phyloP scores from a whole-genome alignment of 176 grass and related monocot species.

The Tuctoria greenei region DNA sequence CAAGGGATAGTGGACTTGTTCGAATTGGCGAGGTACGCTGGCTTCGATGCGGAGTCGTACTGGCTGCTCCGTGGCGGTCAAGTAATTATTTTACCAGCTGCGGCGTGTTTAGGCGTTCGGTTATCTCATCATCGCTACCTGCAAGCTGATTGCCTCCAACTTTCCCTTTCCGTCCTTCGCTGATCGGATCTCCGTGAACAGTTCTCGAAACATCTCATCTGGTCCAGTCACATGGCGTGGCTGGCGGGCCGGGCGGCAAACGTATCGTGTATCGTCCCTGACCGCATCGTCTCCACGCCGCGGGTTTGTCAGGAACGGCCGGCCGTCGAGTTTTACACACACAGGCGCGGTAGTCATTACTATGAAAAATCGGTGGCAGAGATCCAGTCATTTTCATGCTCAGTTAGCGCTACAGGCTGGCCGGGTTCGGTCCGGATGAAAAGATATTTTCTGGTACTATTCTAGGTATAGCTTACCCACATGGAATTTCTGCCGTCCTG shows the following conservation, averaged over 20 bases:
- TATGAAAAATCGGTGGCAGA: too few species aligned
- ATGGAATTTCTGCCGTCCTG: background rate
- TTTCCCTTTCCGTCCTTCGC: background rate
- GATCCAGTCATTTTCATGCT: too few species aligned
- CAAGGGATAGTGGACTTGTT: background rate
- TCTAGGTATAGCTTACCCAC: background rate
- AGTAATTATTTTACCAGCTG: background rate
- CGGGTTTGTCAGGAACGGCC: too few species aligned
- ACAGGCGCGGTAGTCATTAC: too few species aligned
- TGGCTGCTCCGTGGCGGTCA: background rate
- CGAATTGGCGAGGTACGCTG: slow-evolving; percentile 1
- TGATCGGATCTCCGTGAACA: background rate
- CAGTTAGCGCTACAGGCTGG: too few species aligned
- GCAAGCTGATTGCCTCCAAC: background rate
- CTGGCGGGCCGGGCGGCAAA: too few species aligned
- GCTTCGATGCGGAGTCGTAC: background rate
- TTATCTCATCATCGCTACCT: background rate
- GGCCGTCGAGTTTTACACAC: too few species aligned
- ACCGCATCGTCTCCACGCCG: too few species aligned
- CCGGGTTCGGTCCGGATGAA: background rate
- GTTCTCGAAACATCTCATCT: background rate
- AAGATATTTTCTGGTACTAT: background rate
- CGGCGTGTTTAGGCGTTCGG: background rate
- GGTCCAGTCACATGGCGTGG: background rate
- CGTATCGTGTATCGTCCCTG: background rate